A percentile compares a stretch with the other conserved stretches of the same genome.
phyloP scores from a whole-genome alignment of 805 yeast species.

The Myxozyma geophila region DNA sequence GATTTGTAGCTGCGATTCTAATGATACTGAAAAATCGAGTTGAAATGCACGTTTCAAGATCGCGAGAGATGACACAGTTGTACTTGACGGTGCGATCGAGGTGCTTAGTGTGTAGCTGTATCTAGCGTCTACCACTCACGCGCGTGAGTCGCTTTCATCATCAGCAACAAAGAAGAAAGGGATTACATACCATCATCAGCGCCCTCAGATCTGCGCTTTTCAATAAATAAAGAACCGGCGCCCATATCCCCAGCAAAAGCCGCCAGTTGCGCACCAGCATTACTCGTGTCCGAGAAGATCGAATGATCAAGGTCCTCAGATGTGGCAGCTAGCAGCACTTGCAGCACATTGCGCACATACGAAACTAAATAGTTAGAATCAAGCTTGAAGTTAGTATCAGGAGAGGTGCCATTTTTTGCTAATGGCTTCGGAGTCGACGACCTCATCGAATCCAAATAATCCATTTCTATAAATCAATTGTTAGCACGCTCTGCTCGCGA shows the following conservation, averaged over 20 bases:
- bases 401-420: background rate
- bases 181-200: slow-evolving; percentile 7
- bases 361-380: slow-evolving; percentile 13
- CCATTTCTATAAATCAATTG: background rate
- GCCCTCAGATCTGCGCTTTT: slow-evolving; percentile 28
- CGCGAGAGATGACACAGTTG: slow-evolving; percentile 37
- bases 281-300: slow-evolving; percentile 26
- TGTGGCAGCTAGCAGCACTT: slow-evolving; percentile 37
- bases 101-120: slow-evolving; percentile 14
- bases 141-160: background rate
- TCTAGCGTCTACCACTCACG: background rate
- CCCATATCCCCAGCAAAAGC: slow-evolving; percentile 38
- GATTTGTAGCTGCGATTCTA: slow-evolving; percentile 45
- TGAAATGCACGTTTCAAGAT: slow-evolving; percentile 38
- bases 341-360: slow-evolving; percentile 30
- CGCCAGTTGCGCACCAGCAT: slow-evolving; percentile 13
- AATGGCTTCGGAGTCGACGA: background rate
- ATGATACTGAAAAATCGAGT: slow-evolving; percentile 24
- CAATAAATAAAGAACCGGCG: slow-evolving; percentile 39
- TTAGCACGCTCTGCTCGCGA: no score
- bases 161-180: background rate
- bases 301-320: slow-evolving; percentile 36
- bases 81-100: slow-evolving; percentile 3
- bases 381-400: background rate
- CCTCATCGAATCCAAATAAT: background rate